A percentile compares a stretch with the other conserved stretches of the same genome.
Conservation (phyloP, 257 asterid species). For the Petrea volubilis region DNA sequence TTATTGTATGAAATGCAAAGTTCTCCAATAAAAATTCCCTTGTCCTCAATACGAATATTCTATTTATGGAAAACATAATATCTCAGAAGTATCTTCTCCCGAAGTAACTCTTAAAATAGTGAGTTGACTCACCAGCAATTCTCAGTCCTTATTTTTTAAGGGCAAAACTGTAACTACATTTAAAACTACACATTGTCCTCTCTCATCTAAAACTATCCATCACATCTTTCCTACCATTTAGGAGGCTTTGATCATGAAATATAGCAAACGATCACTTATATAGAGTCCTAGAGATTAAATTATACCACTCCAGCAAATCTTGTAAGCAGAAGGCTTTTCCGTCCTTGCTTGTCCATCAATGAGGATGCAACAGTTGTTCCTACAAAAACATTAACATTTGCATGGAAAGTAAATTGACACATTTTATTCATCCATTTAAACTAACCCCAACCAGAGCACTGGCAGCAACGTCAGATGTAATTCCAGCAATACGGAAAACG, state of each 20-base stretch:
- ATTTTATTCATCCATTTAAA: neutral
- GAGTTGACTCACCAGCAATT: too few relatives aligned
- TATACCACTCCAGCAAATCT: slow-evolving; percentile 96
- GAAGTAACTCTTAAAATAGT: too few relatives aligned
- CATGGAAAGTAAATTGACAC: slow-evolving; percentile 5
- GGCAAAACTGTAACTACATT: too few relatives aligned
- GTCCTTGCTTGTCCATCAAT: slow-evolving; percentile 93
- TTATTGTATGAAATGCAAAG: too few relatives aligned
- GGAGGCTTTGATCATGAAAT: neutral
- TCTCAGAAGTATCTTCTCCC: too few relatives aligned
- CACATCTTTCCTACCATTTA: neutral
- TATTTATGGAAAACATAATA: too few relatives aligned
- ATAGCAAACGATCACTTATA: neutral
- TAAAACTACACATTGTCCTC: too few relatives aligned
- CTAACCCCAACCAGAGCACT: slow-evolving; percentile 97
- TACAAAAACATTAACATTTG: slow-evolving; percentile 26
- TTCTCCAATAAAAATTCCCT: too few relatives aligned
- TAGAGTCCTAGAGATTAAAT: slow-evolving; percentile 8
- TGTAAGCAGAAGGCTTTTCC: slow-evolving; percentile 86
- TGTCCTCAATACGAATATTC: too few relatives aligned
- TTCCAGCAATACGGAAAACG: slow-evolving; percentile 92
- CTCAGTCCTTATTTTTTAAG: too few relatives aligned
- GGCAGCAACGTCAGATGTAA: slow-evolving; percentile 90
- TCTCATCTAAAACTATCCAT: too few relatives aligned
- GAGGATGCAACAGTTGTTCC: slow-evolving; percentile 91